Evolutionary conservation across 768 basidiomycete genomes (phyloP).

Genomic region (Suillus alpinus): DNA sequence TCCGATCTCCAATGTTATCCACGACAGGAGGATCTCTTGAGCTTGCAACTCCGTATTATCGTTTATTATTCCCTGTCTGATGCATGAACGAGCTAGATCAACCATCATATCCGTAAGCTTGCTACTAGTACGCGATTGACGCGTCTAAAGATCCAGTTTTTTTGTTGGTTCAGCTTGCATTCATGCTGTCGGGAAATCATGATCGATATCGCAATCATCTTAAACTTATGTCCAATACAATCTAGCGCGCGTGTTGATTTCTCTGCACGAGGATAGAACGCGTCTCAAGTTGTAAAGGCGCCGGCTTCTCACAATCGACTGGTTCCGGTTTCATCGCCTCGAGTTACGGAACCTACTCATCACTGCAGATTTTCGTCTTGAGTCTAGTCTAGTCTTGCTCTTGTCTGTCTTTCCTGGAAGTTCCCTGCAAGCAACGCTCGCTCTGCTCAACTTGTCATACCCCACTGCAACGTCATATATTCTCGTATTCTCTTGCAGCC

Average conservation of each 20-base stretch:
- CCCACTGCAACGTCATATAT: background rate
- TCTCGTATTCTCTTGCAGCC: background rate
- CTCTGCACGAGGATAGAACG: background rate
- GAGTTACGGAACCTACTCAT: background rate
- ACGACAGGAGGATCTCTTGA: background rate
- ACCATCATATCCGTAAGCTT: background rate
- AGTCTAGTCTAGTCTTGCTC: background rate
- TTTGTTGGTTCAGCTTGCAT: background rate
- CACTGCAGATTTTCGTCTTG: background rate
- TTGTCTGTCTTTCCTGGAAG: background rate
- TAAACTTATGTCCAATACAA: background rate
- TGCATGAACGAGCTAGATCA: background rate
- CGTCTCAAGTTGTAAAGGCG: background rate
- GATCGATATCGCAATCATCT: background rate
- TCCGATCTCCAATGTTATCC: background rate
- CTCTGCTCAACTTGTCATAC: background rate
- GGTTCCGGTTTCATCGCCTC: background rate
- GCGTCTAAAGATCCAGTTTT: background rate
- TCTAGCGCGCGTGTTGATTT: background rate
- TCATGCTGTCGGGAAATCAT: background rate
- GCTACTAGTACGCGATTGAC: background rate
- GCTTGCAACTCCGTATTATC: background rate
- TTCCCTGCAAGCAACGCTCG: background rate
- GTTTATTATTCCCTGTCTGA: background rate
- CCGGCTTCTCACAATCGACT: slow-evolving; percentile 2